phyloP scores from a whole-genome alignment of 139 green algal species.

The Chlorella sp. region DNA sequence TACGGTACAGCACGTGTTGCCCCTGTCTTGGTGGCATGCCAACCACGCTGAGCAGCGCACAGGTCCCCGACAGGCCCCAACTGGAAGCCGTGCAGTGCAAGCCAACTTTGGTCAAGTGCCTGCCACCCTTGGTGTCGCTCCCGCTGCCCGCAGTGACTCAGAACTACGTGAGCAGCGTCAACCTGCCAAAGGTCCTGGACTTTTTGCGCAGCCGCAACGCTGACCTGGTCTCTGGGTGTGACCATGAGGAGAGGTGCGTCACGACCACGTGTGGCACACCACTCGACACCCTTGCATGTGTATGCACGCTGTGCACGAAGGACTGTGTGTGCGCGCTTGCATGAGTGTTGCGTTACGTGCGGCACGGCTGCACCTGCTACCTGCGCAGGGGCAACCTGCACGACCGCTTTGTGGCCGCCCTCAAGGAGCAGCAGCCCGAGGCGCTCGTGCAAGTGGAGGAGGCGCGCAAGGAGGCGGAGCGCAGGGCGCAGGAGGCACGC shows the following conservation, averaged over 20 bases:
- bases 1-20: neutral
- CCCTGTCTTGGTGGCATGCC: neutral
- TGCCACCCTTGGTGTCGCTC: neutral
- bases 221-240: constrained; percentile 67
- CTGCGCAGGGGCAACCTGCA: constrained; percentile 37
- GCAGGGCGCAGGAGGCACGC: constrained; percentile 2
- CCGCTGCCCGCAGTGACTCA: constrained; percentile 67
- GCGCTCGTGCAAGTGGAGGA: constrained; percentile 26
- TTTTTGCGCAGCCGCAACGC: constrained; percentile 46
- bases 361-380: too few species aligned
- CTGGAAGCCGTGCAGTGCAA: neutral
- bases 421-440: constrained; percentile 39
- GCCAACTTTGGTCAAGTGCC: neutral
- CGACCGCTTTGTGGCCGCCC: constrained; percentile 49
- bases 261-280: too few species aligned
- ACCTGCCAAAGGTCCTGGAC: constrained; percentile 58
- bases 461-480: constrained; percentile 2
- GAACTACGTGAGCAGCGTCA: constrained; percentile 73
- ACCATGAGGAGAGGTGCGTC: constrained; percentile 39
- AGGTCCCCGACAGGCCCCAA: neutral
- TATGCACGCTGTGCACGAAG: too few species aligned
- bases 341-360: too few species aligned
- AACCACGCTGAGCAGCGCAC: neutral
- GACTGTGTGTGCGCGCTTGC: too few species aligned
- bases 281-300: too few species aligned